phyloP scores from a whole-genome alignment of 805 yeast genomes.

The Candida sithepensis region DNA sequence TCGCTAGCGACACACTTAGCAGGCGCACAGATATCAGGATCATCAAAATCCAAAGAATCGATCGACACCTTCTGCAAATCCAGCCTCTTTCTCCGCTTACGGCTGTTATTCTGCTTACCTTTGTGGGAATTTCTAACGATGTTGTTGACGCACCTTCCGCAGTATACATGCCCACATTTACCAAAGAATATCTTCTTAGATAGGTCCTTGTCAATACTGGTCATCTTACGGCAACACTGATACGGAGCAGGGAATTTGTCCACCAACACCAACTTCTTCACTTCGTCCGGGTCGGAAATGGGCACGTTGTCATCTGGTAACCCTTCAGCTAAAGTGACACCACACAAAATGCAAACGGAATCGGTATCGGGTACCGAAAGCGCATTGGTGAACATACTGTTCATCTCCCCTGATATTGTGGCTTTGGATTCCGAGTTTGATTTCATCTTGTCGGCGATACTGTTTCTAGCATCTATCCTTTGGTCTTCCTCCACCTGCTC shows the following conservation, averaged over 20 bases:
- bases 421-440: constrained; percentile 12
- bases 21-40: constrained; percentile 52
- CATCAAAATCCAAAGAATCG: constrained; percentile 28
- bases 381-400: constrained; percentile 19
- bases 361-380: constrained; percentile 32
- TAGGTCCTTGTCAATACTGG: constrained; percentile 52
- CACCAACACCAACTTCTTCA: constrained; percentile 26
- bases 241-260: constrained; percentile 54
- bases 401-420: constrained; percentile 11
- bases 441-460: constrained; percentile 21
- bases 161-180: constrained; percentile 78
- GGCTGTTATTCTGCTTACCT: constrained; percentile 20
- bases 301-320: constrained; percentile 48
- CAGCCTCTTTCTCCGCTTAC: constrained; percentile 13
- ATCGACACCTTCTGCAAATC: constrained; percentile 16
- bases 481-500: constrained; percentile 29
- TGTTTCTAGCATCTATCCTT: constrained; percentile 19
- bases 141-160: constrained; percentile 78
- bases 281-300: constrained; percentile 12
- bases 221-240: constrained; percentile 48
- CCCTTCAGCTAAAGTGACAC: constrained; percentile 69
- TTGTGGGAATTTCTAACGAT: constrained; percentile 39
- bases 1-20: constrained; percentile 50
- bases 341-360: constrained; percentile 66
- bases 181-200: constrained; percentile 65